A percentile compares a stretch with the other conserved stretches of the same genome.
These are phyloP conservation scores for Penstemon eatonii DNA, from an alignment of 257 asterid species.

Conservation along the genomic window DNA sequence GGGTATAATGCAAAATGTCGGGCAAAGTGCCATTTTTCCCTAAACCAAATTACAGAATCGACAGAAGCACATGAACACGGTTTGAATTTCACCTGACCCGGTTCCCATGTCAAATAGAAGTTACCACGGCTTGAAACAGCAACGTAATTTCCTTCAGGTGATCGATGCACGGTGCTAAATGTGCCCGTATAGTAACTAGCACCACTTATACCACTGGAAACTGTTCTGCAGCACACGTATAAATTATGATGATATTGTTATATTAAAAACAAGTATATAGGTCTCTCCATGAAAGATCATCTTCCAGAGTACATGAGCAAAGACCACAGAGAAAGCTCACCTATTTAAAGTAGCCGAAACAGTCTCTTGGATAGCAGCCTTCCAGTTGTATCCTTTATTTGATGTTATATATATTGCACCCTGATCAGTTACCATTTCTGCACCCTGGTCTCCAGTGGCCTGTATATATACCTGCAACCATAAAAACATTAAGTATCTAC, in stretches of 20 bases:
- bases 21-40: too few species aligned
- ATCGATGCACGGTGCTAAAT: slow-evolving; percentile 85
- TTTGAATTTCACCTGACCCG: slow-evolving; percentile 80
- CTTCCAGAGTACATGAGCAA: slow-evolving; percentile 13
- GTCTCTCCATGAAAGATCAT: background rate
- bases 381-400: slow-evolving; percentile 97
- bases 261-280: too few species aligned
- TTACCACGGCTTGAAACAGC: slow-evolving; percentile 99
- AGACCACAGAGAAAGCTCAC: slow-evolving; percentile 40
- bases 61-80: slow-evolving; percentile 9
- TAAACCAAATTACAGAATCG: slow-evolving; percentile 4
- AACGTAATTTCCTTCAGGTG: slow-evolving; percentile 93
- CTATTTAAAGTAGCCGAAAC: slow-evolving; percentile 97
- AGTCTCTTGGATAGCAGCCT: slow-evolving; percentile 96
- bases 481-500: slow-evolving; percentile 9
- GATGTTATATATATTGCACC: slow-evolving; percentile 91
- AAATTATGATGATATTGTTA: slow-evolving; percentile 9
- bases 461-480: slow-evolving; percentile 73
- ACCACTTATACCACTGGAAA: slow-evolving; percentile 98
- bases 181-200: slow-evolving; percentile 99
- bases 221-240: slow-evolving; percentile 79
- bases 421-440: slow-evolving; percentile 97
- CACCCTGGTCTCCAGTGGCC: slow-evolving; percentile 83
- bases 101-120: slow-evolving; percentile 98
- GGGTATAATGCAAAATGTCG: too few species aligned